Conservation (phyloP, 2,329 filamentous ascomycete genomes). For the Microascus cirrosus region DNA sequence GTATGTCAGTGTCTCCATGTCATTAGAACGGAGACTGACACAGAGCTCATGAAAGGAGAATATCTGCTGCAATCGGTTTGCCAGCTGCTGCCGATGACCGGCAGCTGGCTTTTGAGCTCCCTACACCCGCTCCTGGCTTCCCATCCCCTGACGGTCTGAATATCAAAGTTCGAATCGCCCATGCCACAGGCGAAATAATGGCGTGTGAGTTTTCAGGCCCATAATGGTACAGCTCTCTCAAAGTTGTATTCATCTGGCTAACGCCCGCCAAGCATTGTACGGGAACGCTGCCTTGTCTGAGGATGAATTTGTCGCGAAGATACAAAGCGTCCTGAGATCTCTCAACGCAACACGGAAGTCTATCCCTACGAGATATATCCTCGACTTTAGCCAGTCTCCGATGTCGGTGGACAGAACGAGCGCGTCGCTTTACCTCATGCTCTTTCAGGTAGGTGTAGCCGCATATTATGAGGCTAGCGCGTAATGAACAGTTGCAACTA, state of each 20-base stretch:
- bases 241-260: not conserved
- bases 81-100: not conserved
- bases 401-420: not conserved
- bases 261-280: not conserved
- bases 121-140: not conserved
- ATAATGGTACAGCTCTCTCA: no score
- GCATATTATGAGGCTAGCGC: not conserved
- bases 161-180: not conserved
- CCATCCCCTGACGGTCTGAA: not conserved
- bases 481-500: not conserved
- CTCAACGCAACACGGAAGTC: not conserved
- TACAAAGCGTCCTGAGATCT: not conserved
- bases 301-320: not conserved
- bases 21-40: not conserved
- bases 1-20: not conserved
- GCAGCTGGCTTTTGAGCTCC: not conserved
- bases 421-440: not conserved
- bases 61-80: not conserved
- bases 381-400: not conserved
- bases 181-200: not conserved
- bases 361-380: not conserved
- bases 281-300: not conserved
- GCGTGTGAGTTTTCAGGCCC: not conserved
- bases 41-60: not conserved
- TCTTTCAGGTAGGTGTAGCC: not conserved